Evolutionary conservation across 179 eudicot species (phyloP).

Genomic region (Patellifolia procumbens): DNA sequence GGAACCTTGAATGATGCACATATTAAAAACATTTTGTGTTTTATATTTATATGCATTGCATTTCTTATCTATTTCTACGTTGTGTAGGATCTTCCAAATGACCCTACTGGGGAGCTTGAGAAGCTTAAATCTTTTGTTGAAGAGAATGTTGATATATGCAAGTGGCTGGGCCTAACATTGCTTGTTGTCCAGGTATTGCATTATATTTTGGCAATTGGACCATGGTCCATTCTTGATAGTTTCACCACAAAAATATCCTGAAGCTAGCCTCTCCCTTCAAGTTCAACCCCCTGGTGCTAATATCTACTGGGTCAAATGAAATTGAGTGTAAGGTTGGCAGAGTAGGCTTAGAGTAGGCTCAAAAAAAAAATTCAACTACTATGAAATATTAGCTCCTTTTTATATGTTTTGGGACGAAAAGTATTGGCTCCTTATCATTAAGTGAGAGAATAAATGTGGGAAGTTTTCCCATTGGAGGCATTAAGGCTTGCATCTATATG

Average conservation of each 20-base stretch:
- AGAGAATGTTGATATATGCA: conserved; percentile 58
- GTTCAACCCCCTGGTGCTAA: background rate
- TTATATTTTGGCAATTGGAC: background rate
- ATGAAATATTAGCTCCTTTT: background rate
- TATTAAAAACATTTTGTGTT: background rate
- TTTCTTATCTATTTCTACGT: conserved; percentile 14
- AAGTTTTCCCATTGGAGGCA: background rate
- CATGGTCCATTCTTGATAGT: background rate
- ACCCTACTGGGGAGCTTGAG: conserved; percentile 77
- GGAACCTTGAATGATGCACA: background rate
- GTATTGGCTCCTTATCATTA: background rate
- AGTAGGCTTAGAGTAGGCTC: background rate
- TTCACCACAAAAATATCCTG: background rate
- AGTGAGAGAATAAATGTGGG: background rate
- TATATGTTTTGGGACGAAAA: background rate
- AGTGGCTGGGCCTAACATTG: conserved; percentile 66
- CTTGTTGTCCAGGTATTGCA: conserved; percentile 56
- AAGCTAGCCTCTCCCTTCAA: background rate
- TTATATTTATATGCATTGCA: background rate
- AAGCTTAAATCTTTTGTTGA: conserved; percentile 48
- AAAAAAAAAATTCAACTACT: background rate
- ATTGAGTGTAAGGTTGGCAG: background rate
- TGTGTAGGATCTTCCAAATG: conserved; percentile 71
- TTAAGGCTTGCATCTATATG: background rate
- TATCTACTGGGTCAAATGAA: background rate